Percentiles rank a stretch among this genome's conserved stretches.
phyloP scores from a whole-genome alignment of 202 grass and related monocot genomes.

The Cymbopogon flexuosus region DNA sequence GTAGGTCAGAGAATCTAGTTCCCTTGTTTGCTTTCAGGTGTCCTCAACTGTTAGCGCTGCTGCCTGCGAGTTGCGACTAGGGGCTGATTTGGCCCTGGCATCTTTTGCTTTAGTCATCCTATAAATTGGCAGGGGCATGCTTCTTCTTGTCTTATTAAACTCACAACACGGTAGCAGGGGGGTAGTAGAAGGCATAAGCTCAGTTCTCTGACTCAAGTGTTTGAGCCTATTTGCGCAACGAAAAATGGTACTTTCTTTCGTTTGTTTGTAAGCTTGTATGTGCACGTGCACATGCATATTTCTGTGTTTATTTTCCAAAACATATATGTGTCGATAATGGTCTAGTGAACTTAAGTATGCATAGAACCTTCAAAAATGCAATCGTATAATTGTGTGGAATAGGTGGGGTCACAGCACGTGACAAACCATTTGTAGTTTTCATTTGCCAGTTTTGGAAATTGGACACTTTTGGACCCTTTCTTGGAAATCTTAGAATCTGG shows the following conservation, averaged over 20 bases:
- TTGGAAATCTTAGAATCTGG: neutral
- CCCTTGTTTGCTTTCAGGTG: constrained; percentile 38
- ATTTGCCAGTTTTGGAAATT: neutral
- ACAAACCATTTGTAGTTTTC: neutral
- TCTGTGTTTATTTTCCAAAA: neutral
- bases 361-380: constrained; percentile 1
- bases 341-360: neutral
- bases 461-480: neutral
- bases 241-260: constrained; percentile 37
- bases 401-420: neutral
- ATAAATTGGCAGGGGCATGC: constrained; percentile 40
- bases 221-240: neutral
- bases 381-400: neutral
- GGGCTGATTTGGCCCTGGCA: neutral
- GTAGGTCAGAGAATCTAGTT: constrained; percentile 37
- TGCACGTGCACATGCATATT: neutral
- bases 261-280: neutral
- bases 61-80: constrained; percentile 2
- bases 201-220: neutral
- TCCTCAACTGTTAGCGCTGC: constrained; percentile 24
- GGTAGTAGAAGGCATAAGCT: neutral
- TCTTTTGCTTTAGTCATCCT: constrained; percentile 17
- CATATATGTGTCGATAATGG: neutral
- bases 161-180: neutral
- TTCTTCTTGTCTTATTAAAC: constrained; percentile 19